phyloP scores from a whole-genome alignment of 768 basidiomycete species.

The Lactarius evosmus region DNA sequence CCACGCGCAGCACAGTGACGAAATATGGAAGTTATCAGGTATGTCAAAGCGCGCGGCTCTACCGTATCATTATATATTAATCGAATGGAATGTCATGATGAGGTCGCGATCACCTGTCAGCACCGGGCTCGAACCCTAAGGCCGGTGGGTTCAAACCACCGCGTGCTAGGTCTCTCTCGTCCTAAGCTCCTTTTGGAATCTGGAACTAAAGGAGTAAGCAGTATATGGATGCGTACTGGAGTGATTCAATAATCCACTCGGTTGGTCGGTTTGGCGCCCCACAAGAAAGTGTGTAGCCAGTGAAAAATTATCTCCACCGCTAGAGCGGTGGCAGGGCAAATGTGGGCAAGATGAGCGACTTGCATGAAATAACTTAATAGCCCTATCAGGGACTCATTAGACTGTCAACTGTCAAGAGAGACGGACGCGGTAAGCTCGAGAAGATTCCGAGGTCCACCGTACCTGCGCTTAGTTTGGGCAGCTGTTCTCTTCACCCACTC shows the following conservation, averaged over 20 bases:
- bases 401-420: conserved; percentile 1
- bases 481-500: background rate
- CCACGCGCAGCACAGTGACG: background rate
- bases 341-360: background rate
- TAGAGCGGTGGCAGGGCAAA: background rate
- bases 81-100: background rate
- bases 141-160: background rate
- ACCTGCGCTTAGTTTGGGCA: background rate
- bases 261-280: background rate
- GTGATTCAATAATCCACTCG: background rate
- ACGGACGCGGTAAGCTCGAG: background rate
- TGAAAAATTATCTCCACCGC: background rate
- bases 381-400: background rate
- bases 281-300: background rate
- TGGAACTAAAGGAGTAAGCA: background rate
- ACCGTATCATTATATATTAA: background rate
- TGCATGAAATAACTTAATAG: background rate
- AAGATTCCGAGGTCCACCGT: too few relatives aligned
- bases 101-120: background rate
- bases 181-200: conserved; percentile 12
- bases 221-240: background rate
- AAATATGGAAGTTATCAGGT: conserved; percentile 8
- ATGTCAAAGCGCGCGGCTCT: conserved; percentile 1
- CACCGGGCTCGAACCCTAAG: background rate
- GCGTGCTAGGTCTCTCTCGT: too few relatives aligned